Conservation (phyloP, 2,329 filamentous ascomycete genomes). For the Xylaria sp. region DNA sequence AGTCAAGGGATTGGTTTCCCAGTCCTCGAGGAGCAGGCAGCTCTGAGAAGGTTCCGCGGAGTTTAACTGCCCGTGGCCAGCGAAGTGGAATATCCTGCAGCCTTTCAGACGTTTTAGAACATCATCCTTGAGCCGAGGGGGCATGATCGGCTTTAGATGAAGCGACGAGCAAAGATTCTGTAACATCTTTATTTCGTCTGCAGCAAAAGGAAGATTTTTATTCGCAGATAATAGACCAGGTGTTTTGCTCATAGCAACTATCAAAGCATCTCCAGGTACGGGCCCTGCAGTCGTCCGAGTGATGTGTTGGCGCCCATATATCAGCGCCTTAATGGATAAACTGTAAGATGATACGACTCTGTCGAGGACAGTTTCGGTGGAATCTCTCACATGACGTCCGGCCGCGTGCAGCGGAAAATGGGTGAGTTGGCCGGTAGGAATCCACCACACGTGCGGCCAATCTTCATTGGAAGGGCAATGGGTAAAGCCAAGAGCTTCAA, state of each 20-base stretch:
- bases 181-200: not conserved
- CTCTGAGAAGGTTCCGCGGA: constrained; percentile 40
- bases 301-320: too few relatives aligned
- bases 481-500: not conserved
- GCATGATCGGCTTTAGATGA: not conserved
- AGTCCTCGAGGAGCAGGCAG: constrained; percentile 25
- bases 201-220: not conserved
- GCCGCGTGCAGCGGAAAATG: constrained; percentile 45
- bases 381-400: constrained; percentile 35
- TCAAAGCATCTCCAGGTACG: constrained; percentile 3
- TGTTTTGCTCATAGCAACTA: not conserved
- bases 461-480: not conserved
- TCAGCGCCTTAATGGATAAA: too few relatives aligned
- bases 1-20: not conserved
- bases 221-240: not conserved
- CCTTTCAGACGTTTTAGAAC: constrained; percentile 33
- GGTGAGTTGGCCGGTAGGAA: constrained; percentile 41
- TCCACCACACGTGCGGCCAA: constrained; percentile 44
- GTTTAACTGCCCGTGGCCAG: constrained; percentile 45
- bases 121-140: constrained; percentile 24
- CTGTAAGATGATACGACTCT: too few relatives aligned
- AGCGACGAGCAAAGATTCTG: not conserved
- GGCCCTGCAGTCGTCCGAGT: not conserved
- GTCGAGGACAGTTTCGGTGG: not conserved
- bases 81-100: constrained; percentile 47